A percentile compares a stretch with the other conserved stretches of the same genome.
Conservation (phyloP, 257 asterid species). For the Solanum neorickii region DNA sequence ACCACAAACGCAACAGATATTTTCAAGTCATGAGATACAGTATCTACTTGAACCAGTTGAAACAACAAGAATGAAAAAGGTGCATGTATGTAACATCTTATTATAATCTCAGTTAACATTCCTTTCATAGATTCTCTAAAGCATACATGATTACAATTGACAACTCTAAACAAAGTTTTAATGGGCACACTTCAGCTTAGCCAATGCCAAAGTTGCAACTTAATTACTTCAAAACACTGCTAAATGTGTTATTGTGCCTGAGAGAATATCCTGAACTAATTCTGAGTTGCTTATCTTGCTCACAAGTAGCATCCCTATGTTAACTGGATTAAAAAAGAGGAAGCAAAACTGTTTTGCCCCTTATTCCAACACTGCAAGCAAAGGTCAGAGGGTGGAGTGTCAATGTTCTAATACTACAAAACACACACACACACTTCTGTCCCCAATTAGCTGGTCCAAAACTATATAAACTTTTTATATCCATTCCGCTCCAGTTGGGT, state of each 20-base stretch:
- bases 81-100: neutral
- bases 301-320: neutral
- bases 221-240: neutral
- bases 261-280: neutral
- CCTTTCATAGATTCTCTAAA: neutral
- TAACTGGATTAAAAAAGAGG: neutral
- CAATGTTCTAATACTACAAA: neutral
- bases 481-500: neutral
- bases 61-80: neutral
- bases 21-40: neutral
- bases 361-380: neutral
- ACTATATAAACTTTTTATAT: neutral
- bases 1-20: neutral
- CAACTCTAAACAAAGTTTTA: neutral
- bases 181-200: neutral
- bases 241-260: neutral
- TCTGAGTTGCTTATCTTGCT: neutral
- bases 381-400: neutral
- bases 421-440: neutral
- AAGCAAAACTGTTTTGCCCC: neutral
- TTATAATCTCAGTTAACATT: neutral
- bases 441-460: neutral
- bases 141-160: neutral
- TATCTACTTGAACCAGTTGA: neutral
- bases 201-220: neutral